Base-by-base conservation (phyloP, 345 rosid species). In the Salix arbutifolia region DNA sequence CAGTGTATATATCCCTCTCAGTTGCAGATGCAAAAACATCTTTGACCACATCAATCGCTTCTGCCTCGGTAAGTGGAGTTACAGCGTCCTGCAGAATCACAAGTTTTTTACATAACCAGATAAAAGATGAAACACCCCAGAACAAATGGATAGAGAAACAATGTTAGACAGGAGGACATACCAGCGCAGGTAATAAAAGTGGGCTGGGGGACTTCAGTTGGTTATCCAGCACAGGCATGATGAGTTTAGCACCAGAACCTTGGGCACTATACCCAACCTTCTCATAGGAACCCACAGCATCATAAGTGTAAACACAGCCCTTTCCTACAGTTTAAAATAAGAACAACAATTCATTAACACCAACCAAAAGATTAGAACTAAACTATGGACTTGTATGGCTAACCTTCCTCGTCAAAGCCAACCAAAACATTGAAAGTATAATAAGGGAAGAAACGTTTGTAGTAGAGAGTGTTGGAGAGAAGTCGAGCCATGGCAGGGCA, bases 281-380 rank as follows among this genome's bases (percentile, higher is more conserved):
- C 89, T 96, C 99, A 76, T 94, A 96, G 30, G 98, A 96, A n/a
- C 98, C 97, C 69, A 96, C 97, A 44, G 98, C 98, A 71, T 96
- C 99, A 67, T 94, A 96, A 7, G 98, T 94, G 85, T 89, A 96
- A 50, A 96, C 99, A 70, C 98, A 92, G 14, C 98, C 99, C 84
- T 91, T 93, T 42, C 98, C 99, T 95, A 78, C 38, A 69, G 74
- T 26, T 76, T 74, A 40, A 35, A 67, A 71, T 30, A 16, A 60
- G 61, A 67, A 46, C 28, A 72, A 23, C 21, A 58, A 52, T 28
- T 69, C 30, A 6, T 21, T 46, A 40, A 44, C 48, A 56, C 62
- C 10, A 65, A 42, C 31, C 42, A 33, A 53, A 65, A 67, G 60
- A 42, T 69, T 50, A 73, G 72, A 81, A 46, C 14, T 12, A 19